Conservation (phyloP, 192 early-diverging fungal species). For the Linderina pennispora region DNA sequence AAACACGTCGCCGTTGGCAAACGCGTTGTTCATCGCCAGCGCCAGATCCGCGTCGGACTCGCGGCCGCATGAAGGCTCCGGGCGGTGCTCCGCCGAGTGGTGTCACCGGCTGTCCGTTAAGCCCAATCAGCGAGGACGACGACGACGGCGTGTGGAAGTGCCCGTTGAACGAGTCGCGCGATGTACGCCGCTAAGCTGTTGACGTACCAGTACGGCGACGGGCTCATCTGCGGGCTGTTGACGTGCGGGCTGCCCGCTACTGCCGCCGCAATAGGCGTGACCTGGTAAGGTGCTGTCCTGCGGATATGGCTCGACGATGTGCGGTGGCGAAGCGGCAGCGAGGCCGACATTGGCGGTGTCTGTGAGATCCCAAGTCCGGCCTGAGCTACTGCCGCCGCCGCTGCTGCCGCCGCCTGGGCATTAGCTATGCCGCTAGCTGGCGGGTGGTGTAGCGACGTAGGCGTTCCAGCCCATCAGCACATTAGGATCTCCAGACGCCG, state of each 20-base stretch:
- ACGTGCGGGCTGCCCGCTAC: conserved; percentile 16
- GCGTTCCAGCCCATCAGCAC: too few relatives aligned
- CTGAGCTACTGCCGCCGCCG: background rate
- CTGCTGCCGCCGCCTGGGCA: conserved; percentile 26
- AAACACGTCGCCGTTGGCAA: conserved; percentile 36
- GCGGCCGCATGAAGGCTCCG: conserved; percentile 12
- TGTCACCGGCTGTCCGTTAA: background rate
- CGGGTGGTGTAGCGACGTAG: conserved; percentile 2
- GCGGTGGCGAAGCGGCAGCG: conserved; percentile 36
- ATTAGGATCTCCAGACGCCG: too few relatives aligned
- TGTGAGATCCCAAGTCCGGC: conserved; percentile 24
- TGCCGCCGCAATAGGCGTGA: too few relatives aligned
- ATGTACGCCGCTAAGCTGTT: conserved; percentile 26
- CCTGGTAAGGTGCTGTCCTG: conserved; percentile 38
- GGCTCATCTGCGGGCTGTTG: conserved; percentile 41
- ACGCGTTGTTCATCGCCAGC: conserved; percentile 43
- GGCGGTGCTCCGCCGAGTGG: conserved; percentile 1
- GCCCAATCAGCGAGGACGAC: conserved; percentile 1
- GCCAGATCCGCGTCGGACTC: conserved; percentile 45
- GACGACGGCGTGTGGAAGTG: too few relatives aligned
- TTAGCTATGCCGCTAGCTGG: background rate
- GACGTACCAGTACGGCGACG: conserved; percentile 31
- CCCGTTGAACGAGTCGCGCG: conserved; percentile 27
- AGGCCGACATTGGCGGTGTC: conserved; percentile 14
- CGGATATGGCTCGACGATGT: conserved; percentile 37